Evolutionary conservation across 352 stramenopile species (phyloP), one percentile per base, ranked within the genome.

Genomic region (Globisporangium iwayamae): DNA sequence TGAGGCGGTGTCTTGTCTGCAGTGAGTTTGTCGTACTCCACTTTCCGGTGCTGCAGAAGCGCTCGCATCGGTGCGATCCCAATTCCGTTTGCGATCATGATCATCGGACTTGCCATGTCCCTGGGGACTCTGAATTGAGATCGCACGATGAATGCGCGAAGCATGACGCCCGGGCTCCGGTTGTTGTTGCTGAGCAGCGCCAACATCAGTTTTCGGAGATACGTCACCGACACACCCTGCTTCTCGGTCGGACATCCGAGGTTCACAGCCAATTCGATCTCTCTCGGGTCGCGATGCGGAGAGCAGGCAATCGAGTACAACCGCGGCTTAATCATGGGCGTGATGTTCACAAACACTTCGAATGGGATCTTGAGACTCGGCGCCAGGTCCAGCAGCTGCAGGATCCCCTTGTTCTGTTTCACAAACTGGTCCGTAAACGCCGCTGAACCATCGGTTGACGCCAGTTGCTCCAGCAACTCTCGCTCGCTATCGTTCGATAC

Each of bases 271-370:
- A 98, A 72, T 50, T 98, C 89, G 38, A 98, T 83, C 4, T 75
- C 71, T 2, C 75, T 79, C 4, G 91, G 82, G 71, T 30, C 88
- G 65, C 48, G 65, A 66, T 14, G 79, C 73, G n/a, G 89, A 18
- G 62, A 98, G 1, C 89, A 98, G 1, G 90, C 86, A 62, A 99
- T 98, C 1, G 94, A 98, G 72, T 98, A 99, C 55, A 94, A 89
- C 1, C 96, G 80, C 9, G 96, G 92, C 62, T 96, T 87, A 32
- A 98, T 79, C 25, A 83, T 69, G 14, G 91, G 90, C 36, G 85
- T 79, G 28, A 98, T 65, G 59, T 93, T 82, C 51, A 84, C 74
- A 18, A 99, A 80, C 25, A 98, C 91, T 47, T 73, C 67, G n/a
- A 82, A 73, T 0, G 74, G 70, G 13, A 83, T 78, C 18, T 56